Evolutionary conservation across 1,284 basidiomycete species (phyloP).

Genomic region (Agaricales sp.): DNA sequence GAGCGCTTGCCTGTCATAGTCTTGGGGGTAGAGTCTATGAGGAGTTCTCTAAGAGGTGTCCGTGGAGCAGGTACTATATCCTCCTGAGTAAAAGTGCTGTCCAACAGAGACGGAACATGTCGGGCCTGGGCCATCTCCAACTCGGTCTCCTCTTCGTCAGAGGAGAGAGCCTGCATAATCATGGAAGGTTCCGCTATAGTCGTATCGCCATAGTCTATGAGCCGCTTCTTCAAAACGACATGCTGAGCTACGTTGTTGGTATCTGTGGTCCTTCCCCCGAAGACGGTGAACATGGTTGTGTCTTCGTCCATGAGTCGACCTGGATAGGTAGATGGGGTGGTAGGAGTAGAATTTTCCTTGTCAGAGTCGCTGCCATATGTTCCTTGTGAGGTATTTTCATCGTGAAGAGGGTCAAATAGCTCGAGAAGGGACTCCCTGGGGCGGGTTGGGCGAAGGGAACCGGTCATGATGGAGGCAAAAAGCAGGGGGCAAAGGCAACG

Average conservation of each 20-base stretch:
- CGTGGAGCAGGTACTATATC: neutral
- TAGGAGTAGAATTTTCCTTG: constrained; percentile 1
- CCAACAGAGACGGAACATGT: neutral
- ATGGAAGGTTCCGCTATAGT: neutral
- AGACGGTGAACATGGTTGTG: neutral
- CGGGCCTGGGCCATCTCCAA: neutral
- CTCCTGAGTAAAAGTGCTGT: neutral
- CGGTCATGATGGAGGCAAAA: neutral
- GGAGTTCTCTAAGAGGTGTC: neutral
- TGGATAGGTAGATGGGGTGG: neutral
- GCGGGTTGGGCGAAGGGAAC: neutral
- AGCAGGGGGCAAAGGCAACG: neutral
- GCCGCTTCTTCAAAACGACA: neutral
- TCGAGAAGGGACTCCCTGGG: neutral
- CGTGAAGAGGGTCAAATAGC: constrained; percentile 1
- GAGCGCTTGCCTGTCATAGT: neutral
- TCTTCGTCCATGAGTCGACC: neutral
- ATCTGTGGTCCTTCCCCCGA: neutral
- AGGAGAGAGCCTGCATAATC: neutral
- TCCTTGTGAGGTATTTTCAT: neutral
- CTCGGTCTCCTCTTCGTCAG: neutral
- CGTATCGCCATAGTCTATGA: neutral
- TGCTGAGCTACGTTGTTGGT: neutral
- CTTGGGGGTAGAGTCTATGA: neutral
- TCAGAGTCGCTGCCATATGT: neutral